Evolutionary conservation across 1,284 basidiomycete species (phyloP).

Genomic region (Ustilago nuda): DNA sequence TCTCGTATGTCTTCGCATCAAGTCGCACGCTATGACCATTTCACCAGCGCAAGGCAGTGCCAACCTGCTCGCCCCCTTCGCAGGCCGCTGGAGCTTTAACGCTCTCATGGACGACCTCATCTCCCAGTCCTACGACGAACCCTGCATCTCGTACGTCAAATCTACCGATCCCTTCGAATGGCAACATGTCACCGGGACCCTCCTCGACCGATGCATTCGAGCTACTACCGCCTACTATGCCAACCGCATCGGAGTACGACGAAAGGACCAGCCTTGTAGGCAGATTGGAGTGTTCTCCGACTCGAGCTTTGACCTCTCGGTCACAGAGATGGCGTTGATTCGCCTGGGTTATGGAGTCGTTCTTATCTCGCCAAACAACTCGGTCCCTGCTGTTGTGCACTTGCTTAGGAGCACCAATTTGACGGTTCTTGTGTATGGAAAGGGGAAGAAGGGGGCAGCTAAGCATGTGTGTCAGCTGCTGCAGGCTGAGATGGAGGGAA

Average conservation of each 20-base stretch:
- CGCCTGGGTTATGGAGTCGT: constrained; percentile 38
- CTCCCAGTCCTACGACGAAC: neutral
- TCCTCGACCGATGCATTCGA: constrained; percentile 33
- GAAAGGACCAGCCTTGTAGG: constrained; percentile 16
- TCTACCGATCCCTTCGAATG: constrained; percentile 38
- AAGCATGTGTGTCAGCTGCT: constrained; percentile 5
- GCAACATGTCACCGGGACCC: constrained; percentile 25
- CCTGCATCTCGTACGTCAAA: constrained; percentile 33
- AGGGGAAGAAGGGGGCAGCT: constrained; percentile 13
- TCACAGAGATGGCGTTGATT: constrained; percentile 38
- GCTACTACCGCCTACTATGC: constrained; percentile 43
- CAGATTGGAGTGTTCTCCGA: constrained; percentile 28
- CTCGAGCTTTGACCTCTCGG: constrained; percentile 26
- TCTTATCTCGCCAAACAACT: constrained; percentile 56
- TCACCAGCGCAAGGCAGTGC: constrained; percentile 17
- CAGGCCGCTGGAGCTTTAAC: constrained; percentile 27
- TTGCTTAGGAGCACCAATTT: constrained; percentile 35
- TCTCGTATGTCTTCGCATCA: neutral
- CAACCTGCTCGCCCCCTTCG: constrained; percentile 29
- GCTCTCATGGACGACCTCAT: constrained; percentile 38
- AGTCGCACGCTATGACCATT: constrained; percentile 14
- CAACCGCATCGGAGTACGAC: constrained; percentile 13
- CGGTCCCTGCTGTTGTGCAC: constrained; percentile 38
- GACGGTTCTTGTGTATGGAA: constrained; percentile 7
- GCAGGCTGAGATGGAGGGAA: neutral